Evolutionary conservation across 1,284 basidiomycete species (phyloP).

Genomic region (Ustilago crameri): DNA sequence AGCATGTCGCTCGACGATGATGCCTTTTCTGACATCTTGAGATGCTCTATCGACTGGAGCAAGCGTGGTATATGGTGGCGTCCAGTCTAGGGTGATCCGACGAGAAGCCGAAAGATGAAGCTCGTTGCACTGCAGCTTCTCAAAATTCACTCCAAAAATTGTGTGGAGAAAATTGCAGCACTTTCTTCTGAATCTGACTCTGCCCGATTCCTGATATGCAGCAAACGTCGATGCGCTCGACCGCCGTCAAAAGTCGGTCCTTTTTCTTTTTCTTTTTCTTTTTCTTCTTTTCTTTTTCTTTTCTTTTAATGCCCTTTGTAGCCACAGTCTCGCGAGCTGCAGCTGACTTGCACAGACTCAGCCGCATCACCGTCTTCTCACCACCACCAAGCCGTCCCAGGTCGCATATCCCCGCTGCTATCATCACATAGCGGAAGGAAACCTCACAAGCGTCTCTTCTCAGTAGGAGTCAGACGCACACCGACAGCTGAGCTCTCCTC

Average conservation of each 20-base stretch:
- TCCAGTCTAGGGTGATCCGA: neutral
- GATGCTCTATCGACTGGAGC: neutral
- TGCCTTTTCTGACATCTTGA: constrained; percentile 21
- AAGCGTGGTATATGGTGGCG: neutral
- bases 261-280: constrained; percentile 1
- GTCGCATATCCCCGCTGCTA: constrained; percentile 9
- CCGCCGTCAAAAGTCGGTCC: neutral
- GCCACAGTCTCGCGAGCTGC: neutral
- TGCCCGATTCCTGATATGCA: too few species aligned
- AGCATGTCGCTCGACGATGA: constrained; percentile 34
- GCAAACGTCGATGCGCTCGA: too few species aligned
- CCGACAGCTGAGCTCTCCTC: neutral
- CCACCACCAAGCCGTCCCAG: constrained; percentile 3
- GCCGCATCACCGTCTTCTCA: neutral
- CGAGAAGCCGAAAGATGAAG: neutral
- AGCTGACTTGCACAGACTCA: neutral
- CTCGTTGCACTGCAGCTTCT: neutral
- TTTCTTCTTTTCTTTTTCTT: constrained; percentile 2
- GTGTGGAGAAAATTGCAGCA: constrained; percentile 24
- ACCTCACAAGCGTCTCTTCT: constrained; percentile 2
- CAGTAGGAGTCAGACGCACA: constrained; percentile 10
- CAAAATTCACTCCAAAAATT: constrained; percentile 12
- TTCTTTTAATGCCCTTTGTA: neutral
- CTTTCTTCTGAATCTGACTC: neutral
- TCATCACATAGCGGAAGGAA: neutral